Evolutionary conservation across 2,329 filamentous ascomycete species (phyloP), one percentile per base, ranked within the genome.

Genomic region (Pseudomassariella vexata): DNA sequence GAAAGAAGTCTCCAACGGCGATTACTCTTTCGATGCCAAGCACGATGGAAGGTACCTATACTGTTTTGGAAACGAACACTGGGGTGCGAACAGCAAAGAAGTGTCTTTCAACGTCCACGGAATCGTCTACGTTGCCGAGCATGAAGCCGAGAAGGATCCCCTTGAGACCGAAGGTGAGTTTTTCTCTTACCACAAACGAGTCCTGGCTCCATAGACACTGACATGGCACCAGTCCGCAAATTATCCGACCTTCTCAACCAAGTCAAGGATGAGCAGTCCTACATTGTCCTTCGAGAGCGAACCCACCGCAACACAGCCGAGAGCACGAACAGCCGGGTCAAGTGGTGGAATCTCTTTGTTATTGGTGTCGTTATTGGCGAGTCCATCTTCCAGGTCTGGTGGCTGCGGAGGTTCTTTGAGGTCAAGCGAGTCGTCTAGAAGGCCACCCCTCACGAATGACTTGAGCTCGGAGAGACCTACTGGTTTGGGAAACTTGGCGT

Each of bases 271-370:
- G 92, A 98, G 68, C 92, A 98, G 67, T 79, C 82, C 48, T 98
- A 98, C 68, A 96, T 98, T 53, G 80, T 98, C 41, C 68, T 96
- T 37, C 84, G 92, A 49, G 92, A 98, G 68, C 78, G 92, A 54
- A 95, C 86, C 48, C 92, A 98, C 73, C 79, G 92, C 58, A 98
- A 98, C 69, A 98, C 92, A 8, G 92, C 92, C 44, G 92, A 98
- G 70, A 95, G 89, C 74, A 98, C 92, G 53, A 98, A 98, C 63
- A 76, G 79, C 48, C 77, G 92, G 46, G 92, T 98, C 59, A 98
- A 98, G 72, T 98, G 92, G 92, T 98, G 92, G 92, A 95, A 92
- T 62, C 76, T 96, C 50, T 96, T 96, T 63, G 89, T 98, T 64
- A 79, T 98, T 44, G 75, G 79, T 35, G 80, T 96, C 30, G 76